A percentile compares a stretch with the other conserved stretches of the same genome.
Conservation (phyloP, 208 protist species). For the Wallacemonas sp. region DNA sequence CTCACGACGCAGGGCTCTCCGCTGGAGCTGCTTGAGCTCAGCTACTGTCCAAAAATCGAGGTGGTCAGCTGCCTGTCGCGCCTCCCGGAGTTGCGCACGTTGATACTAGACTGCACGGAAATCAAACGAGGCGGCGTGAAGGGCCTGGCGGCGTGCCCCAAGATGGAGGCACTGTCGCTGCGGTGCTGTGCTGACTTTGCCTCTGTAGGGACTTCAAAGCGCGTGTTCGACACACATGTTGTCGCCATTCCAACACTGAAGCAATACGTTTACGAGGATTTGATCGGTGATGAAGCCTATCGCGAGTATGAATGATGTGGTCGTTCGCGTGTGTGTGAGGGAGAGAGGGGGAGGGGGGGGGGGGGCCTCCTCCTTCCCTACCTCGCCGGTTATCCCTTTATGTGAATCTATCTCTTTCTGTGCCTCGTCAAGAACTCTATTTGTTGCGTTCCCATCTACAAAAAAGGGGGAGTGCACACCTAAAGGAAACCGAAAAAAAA, state of each 20-base stretch:
- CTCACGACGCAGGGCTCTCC: slow-evolving; percentile 17
- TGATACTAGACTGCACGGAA: slow-evolving; percentile 66
- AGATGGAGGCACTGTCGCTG: slow-evolving; percentile 45
- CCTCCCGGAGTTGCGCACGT: slow-evolving; percentile 34
- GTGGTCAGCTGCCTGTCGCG: slow-evolving; percentile 29
- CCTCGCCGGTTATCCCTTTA: too few relatives aligned
- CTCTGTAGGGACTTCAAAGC: slow-evolving; percentile 21
- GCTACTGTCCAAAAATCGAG: slow-evolving; percentile 63
- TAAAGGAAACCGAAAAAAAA: neutral
- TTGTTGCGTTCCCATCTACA: too few relatives aligned
- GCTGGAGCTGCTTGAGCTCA: slow-evolving; percentile 51
- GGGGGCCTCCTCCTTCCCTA: too few relatives aligned
- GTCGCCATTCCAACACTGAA: slow-evolving; percentile 35
- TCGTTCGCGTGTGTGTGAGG: neutral
- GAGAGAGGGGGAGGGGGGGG: too few relatives aligned
- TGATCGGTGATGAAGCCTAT: slow-evolving; percentile 38
- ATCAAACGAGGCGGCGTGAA: slow-evolving; percentile 35
- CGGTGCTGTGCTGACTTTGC: slow-evolving; percentile 59
- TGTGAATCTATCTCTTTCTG: too few relatives aligned
- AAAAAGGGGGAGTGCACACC: too few relatives aligned
- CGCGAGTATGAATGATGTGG: slow-evolving; percentile 20
- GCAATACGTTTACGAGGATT: slow-evolving; percentile 51
- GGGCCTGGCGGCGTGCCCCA: slow-evolving; percentile 23
- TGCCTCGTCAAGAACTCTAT: too few relatives aligned
- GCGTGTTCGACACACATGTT: slow-evolving; percentile 24